A percentile compares a stretch with the other conserved stretches of the same genome.
These are phyloP conservation scores for Stereocaulon alpinum DNA, from an alignment of 495 filamentous ascomycete species.

Conservation along the genomic window DNA sequence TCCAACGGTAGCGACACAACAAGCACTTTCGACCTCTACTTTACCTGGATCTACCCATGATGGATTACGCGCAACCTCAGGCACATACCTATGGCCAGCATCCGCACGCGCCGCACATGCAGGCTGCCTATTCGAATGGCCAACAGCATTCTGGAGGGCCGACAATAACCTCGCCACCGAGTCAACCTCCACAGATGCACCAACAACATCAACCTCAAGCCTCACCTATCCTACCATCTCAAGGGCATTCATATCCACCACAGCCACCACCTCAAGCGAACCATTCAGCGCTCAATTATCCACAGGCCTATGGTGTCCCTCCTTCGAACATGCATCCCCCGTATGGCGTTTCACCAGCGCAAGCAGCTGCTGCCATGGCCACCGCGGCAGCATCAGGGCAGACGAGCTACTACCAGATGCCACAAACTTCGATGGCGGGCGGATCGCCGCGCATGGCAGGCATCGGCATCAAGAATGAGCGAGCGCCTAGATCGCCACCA, in stretches of 20 bases:
- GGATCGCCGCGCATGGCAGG: conserved; percentile 44
- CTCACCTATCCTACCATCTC: conserved; percentile 44
- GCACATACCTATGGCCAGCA: conserved; percentile 44
- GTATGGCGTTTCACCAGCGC: conserved; percentile 42
- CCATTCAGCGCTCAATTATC: conserved; percentile 39
- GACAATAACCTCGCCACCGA: conserved; percentile 43
- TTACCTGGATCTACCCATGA: conserved; percentile 25
- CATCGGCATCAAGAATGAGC: conserved; percentile 41
- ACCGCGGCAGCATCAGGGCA: conserved; percentile 44
- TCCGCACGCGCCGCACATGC: conserved; percentile 42
- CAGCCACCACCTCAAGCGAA: conserved; percentile 32
- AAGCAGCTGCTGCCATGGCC: conserved; percentile 44
- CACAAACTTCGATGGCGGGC: conserved; percentile 39
- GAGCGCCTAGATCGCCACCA: conserved; percentile 41
- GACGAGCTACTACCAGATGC: conserved; percentile 35
- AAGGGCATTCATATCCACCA: conserved; percentile 40
- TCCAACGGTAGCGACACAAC: conserved; percentile 11
- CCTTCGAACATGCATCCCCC: conserved; percentile 37
- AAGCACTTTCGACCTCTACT: conserved; percentile 12
- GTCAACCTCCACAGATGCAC: conserved; percentile 43
- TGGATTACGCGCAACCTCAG: conserved; percentile 50
- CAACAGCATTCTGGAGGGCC: conserved; percentile 38
- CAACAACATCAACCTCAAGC: conserved; percentile 41
- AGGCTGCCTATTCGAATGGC: conserved; percentile 38
- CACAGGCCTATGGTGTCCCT: conserved; percentile 39